Conservation (phyloP, 1,284 basidiomycete species). For the Moesziomyces sp. region DNA sequence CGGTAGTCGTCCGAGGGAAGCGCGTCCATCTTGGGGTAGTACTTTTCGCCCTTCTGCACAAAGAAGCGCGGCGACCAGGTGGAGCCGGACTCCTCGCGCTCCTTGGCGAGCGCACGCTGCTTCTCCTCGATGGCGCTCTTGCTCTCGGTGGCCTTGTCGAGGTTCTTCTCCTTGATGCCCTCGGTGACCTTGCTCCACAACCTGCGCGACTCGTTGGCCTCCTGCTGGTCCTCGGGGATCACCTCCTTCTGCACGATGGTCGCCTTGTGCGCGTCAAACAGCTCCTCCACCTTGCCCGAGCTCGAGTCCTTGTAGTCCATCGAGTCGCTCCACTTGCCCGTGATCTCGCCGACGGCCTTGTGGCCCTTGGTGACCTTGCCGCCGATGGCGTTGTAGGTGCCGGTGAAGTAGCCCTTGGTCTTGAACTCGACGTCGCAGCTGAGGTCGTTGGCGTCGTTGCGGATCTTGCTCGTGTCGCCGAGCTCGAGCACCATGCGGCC, state of each 20-base stretch:
- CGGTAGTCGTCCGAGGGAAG: conserved; percentile 46
- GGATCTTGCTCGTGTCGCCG: conserved; percentile 87
- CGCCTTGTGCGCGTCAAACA: conserved; percentile 84
- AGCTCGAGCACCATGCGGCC: conserved; percentile 98
- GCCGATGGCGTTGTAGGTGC: conserved; percentile 89
- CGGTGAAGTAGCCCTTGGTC: conserved; percentile 97
- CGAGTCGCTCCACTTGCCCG: conserved; percentile 87
- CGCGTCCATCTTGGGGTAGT: conserved; percentile 58
- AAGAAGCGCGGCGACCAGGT: conserved; percentile 83
- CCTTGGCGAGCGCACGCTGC: conserved; percentile 83
- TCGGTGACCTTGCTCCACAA: conserved; percentile 87
- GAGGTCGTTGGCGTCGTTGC: conserved; percentile 81
- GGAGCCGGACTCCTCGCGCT: conserved; percentile 80
- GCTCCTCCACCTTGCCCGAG: conserved; percentile 76
- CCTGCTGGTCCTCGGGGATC: conserved; percentile 85
- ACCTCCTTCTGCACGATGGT: conserved; percentile 84
- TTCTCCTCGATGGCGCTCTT: conserved; percentile 92
- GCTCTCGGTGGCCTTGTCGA: conserved; percentile 90
- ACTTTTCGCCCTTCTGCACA: conserved; percentile 72
- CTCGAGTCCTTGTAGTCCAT: conserved; percentile 82
- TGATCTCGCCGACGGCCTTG: conserved; percentile 84
- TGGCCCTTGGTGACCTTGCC: conserved; percentile 81
- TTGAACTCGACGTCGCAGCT: conserved; percentile 94
- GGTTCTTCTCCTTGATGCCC: conserved; percentile 87
- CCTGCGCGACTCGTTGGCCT: conserved; percentile 82